Base-by-base conservation (phyloP, 495 filamentous ascomycete species). In the Hypomontagnella monticulosa region DNA sequence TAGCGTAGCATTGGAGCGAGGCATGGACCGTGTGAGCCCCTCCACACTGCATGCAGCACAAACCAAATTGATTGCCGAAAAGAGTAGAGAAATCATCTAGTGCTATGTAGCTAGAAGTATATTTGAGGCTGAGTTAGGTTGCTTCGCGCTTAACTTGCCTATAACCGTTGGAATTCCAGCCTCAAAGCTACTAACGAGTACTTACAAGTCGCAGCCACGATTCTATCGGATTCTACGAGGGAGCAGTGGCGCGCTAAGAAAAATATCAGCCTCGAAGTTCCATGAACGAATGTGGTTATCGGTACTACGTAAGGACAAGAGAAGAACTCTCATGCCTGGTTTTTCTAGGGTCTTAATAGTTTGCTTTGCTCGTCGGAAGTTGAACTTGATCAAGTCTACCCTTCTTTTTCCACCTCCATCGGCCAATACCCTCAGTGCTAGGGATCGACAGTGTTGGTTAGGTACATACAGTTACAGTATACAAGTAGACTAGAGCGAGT, bases 191-290 rank as follows among this genome's bases (percentile, higher is more conserved):
- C 70, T 4, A 15, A 4, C 2, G 20, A 46, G 48, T 73, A 73
- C 70, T 42, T 71, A 3, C 4, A 9, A 8, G 30, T 50, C 15
- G 20, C 60, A 65, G 71, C 71, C 71, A 73, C 71, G 71, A 73
- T 73, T 73, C 71, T 38, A 73, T 73, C 57, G 41, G 71, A 71
- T 73, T 73, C 71, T 68, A 73, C 62, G 71, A 61, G 62, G 58
- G 46, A 61, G 56, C 57, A 54, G 71, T 70, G 71, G 69, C 71
- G 66, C 71, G 60, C 62, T 53, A 46, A 62, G 56, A 43, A 57
- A 53, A 59, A 58, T 55, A 49, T 71, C 71, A 73, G 68, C 71
- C 64, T 71, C 51, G 68, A 67, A 58, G 7, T 27, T 27, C 23
- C 23, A 27, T 47, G 33, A 32, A 16, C 5, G 14, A 50, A 46